phyloP scores from a whole-genome alignment of 768 basidiomycete species.

The button mushroom (Agaricus bisporus) region DNA sequence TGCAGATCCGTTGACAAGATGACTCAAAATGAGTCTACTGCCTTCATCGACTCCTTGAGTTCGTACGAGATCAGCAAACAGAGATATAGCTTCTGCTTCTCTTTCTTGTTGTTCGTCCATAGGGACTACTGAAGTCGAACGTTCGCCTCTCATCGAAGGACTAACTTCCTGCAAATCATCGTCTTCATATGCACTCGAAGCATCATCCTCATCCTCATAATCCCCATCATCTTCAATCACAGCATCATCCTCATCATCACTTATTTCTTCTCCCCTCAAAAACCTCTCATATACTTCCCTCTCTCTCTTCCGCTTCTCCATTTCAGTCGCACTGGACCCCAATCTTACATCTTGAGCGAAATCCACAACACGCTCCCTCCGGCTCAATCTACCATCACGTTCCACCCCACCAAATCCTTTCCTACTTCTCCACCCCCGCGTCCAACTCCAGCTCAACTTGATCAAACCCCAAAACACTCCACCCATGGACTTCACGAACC shows the following conservation, averaged over 20 bases:
- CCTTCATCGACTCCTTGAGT: constrained; percentile 10
- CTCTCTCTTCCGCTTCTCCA: constrained; percentile 20
- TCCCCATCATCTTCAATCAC: constrained; percentile 25
- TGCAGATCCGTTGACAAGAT: constrained; percentile 21
- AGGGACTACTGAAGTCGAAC: neutral
- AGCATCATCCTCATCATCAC: constrained; percentile 33
- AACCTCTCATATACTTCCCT: constrained; percentile 49
- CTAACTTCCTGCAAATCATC: constrained; percentile 13
- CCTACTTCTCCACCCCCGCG: constrained; percentile 7
- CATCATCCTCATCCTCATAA: constrained; percentile 20
- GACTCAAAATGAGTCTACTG: constrained; percentile 22
- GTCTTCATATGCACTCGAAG: constrained; percentile 16
- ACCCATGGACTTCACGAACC: neutral
- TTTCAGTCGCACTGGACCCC: constrained; percentile 11
- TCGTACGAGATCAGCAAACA: constrained; percentile 51
- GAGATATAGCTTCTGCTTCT: constrained; percentile 35
- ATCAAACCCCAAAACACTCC: constrained; percentile 4
- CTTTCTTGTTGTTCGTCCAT: constrained; percentile 13
- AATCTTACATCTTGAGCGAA: neutral
- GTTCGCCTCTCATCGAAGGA: neutral
- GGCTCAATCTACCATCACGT: constrained; percentile 16
- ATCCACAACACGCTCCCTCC: neutral
- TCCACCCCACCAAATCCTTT: constrained; percentile 14
- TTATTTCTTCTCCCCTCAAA: constrained; percentile 49
- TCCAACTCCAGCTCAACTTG: constrained; percentile 5